phyloP scores from a whole-genome alignment of 495 filamentous ascomycete genomes.

The Daldinia caldariorum region DNA sequence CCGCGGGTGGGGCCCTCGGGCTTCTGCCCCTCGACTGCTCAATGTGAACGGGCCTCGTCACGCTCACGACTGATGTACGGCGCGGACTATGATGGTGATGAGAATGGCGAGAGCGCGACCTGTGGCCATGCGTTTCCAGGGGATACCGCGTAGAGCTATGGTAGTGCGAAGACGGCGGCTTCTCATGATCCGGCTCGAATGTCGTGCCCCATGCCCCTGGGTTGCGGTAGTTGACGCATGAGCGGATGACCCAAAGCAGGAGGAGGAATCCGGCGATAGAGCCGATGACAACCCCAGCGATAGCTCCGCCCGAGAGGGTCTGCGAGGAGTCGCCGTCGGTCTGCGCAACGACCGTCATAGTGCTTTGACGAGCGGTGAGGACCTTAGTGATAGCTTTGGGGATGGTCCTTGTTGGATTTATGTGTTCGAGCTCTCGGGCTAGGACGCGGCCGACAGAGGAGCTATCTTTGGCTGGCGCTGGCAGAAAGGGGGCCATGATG shows the following conservation, averaged over 20 bases:
- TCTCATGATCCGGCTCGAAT: constrained; percentile 44
- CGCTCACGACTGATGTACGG: constrained; percentile 37
- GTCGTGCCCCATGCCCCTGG: constrained; percentile 41
- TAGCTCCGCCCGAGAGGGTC: constrained; percentile 63
- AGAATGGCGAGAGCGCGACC: constrained; percentile 43
- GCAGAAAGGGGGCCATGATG: constrained; percentile 40
- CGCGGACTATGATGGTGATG: constrained; percentile 36
- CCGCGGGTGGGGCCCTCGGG: constrained; percentile 39
- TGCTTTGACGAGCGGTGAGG: constrained; percentile 31
- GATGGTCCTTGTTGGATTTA: constrained; percentile 38
- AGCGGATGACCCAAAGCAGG: constrained; percentile 62
- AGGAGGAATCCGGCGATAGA: constrained; percentile 65
- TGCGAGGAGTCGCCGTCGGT: constrained; percentile 45
- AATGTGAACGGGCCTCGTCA: constrained; percentile 40
- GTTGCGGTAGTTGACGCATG: constrained; percentile 52
- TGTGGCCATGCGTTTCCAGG: constrained; percentile 32
- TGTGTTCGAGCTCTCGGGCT: constrained; percentile 24
- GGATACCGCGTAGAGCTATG: constrained; percentile 31
- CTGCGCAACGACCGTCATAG: constrained; percentile 39
- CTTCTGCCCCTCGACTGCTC: constrained; percentile 35
- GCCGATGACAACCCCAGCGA: constrained; percentile 70
- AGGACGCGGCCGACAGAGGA: constrained; percentile 17
- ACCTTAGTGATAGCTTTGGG: constrained; percentile 36
- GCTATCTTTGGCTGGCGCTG: constrained; percentile 12
- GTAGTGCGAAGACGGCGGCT: constrained; percentile 32